A percentile compares a stretch with the other conserved stretches of the same genome.
Evolutionary conservation across 2,329 filamentous ascomycete species (phyloP).

Genomic region (Alternaria hordeiaustralica): DNA sequence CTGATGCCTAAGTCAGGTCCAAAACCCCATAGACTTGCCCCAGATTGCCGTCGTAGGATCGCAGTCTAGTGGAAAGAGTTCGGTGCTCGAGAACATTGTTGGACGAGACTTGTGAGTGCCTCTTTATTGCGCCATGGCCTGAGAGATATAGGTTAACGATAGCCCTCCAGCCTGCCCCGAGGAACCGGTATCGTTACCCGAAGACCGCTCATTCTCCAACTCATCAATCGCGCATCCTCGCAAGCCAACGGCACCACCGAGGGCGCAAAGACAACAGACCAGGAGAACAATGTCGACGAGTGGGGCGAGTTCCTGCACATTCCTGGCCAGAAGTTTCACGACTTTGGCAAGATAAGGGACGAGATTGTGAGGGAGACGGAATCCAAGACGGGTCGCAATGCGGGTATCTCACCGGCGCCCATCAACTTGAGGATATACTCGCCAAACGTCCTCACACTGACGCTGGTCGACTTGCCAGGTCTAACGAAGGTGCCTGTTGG

Average conservation of each 20-base stretch:
- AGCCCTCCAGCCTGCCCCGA: constrained; percentile 77
- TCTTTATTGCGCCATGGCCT: not conserved
- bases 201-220: constrained; percentile 92
- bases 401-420: constrained; percentile 92
- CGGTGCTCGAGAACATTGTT: constrained; percentile 97
- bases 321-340: constrained; percentile 94
- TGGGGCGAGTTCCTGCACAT: constrained; percentile 99
- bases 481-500: constrained; percentile 96
- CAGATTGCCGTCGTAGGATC: constrained; percentile 98
- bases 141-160: constrained; percentile 33
- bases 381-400: constrained; percentile 93
- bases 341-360: constrained; percentile 98
- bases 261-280: constrained; percentile 74
- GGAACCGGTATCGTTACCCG: constrained; percentile 97
- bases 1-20: constrained; percentile 66
- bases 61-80: constrained; percentile 99
- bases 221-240: constrained; percentile 81
- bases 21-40: constrained; percentile 98
- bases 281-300: constrained; percentile 89
- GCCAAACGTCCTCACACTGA: constrained; percentile 95
- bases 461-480: constrained; percentile 93
- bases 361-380: constrained; percentile 98
- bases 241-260: constrained; percentile 72
- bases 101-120: constrained; percentile 91
- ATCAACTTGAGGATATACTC: constrained; percentile 99